A percentile compares a stretch with the other conserved stretches of the same genome.
These are phyloP conservation scores for Colletotrichum sp. DNA, from an alignment of 2,329 filamentous ascomycete genomes.

Conservation along the genomic window DNA sequence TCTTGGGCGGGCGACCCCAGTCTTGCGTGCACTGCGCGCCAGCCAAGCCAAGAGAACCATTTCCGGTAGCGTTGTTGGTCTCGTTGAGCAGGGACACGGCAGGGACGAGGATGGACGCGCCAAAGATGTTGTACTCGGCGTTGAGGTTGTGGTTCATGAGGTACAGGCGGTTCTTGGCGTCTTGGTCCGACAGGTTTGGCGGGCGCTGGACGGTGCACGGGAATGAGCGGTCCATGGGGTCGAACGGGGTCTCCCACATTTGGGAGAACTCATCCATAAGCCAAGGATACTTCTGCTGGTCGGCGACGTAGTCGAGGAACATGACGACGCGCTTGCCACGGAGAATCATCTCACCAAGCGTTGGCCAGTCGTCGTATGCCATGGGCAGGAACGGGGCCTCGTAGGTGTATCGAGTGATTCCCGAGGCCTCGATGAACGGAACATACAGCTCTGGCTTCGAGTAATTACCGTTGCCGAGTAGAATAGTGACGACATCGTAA, in stretches of 20 bases:
- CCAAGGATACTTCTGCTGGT: constrained; percentile 81
- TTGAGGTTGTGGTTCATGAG: constrained; percentile 94
- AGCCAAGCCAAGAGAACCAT: constrained; percentile 69
- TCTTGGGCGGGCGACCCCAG: constrained; percentile 76
- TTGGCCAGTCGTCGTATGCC: constrained; percentile 80
- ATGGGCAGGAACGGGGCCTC: constrained; percentile 74
- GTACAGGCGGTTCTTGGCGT: constrained; percentile 70
- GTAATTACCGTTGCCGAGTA: constrained; percentile 85
- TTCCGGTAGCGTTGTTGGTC: constrained; percentile 72
- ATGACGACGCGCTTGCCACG: constrained; percentile 74
- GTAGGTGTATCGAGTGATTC: constrained; percentile 77
- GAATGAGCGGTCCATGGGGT: constrained; percentile 67
- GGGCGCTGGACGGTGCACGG: constrained; percentile 83
- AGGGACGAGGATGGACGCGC: constrained; percentile 70
- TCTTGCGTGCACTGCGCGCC: constrained; percentile 63
- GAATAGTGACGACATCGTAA: constrained; percentile 85
- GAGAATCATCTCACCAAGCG: constrained; percentile 77
- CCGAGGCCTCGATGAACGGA: constrained; percentile 71
- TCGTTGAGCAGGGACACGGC: constrained; percentile 72
- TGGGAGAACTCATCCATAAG: constrained; percentile 87
- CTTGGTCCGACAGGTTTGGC: constrained; percentile 61
- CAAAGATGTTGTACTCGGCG: constrained; percentile 72
- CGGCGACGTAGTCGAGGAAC: constrained; percentile 85
- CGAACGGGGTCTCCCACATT: constrained; percentile 91
- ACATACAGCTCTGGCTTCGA: constrained; percentile 68